Evolutionary conservation across 2,329 filamentous ascomycete genomes (phyloP), one percentile per base, ranked within the genome.

Genomic region (Beauveria varroae): DNA sequence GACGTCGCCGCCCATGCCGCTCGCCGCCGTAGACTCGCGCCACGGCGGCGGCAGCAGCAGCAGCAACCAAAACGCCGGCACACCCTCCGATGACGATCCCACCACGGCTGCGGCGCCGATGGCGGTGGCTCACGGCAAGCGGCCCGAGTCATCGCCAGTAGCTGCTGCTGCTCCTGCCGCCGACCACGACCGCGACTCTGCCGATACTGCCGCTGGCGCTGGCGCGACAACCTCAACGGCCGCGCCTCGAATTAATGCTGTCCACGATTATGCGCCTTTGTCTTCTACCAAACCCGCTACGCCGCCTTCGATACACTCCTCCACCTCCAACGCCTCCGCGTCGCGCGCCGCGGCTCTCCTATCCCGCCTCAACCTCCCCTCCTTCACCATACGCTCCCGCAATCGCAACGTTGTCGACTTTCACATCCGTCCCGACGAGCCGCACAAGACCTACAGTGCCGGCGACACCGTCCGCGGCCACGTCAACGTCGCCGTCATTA

Each of bases 381-480:
- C 76, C 46, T 73, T 81, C 12, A 78, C 79, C 54, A 73, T 82
- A 63, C 78, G 81, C 51, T 78, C 78, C 63, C 78, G 80, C 62
- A 78, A 74, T 62, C 87, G 89, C 68, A 86, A 88, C 72, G 79
- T 91, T 67, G 80, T 86, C 76, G 90, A 93, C 71, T 95, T 92
- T 76, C 85, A 90, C 73, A 86, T 95, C 72, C 83, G 85, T 65
- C 84, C 89, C 55, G 83, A 90, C 70, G 89, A 93, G 70, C 90
- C 90, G 14, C 87, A 93, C 73, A 86, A 86, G 65, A 86, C 89
- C 68, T 93, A 93, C 73, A 80, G 79, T 28, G 88, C 89, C 4
- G 90, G 90, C 63, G 90, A 93, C 69, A 77, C 86, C 65, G 88
- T 95, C 52, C 84, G 82, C 62, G 90, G 90, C 59, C 83, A 83